Percentiles rank a stretch among this genome's conserved stretches.
These are phyloP conservation scores for Yamadazyma kanchanaburiensis DNA, from an alignment of 1,139 yeast genomes.

Conservation along the genomic window DNA sequence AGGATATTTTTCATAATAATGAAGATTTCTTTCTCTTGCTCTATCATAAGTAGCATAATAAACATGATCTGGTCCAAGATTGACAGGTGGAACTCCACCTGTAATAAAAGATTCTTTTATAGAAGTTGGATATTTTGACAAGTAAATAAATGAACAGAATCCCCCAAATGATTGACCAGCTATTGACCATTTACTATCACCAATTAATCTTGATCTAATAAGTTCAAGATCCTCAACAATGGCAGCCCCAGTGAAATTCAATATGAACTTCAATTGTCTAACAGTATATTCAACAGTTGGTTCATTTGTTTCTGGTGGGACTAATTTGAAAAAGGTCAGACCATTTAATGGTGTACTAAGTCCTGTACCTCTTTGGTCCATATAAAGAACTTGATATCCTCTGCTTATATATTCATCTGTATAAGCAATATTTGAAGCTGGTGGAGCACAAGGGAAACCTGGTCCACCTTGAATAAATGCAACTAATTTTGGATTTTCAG, in stretches of 20 bases:
- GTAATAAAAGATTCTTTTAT: constrained; percentile 43
- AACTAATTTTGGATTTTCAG: constrained; percentile 29
- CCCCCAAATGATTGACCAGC: constrained; percentile 62
- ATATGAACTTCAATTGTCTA: constrained; percentile 33
- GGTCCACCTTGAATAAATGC: constrained; percentile 60
- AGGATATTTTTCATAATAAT: constrained; percentile 48
- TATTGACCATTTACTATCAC: constrained; percentile 43
- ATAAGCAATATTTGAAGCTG: constrained; percentile 30
- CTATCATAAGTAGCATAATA: constrained; percentile 45
- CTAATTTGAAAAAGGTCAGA: constrained; percentile 19
- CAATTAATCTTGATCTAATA: constrained; percentile 36
- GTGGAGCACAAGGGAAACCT: constrained; percentile 46
- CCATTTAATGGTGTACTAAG: constrained; percentile 44
- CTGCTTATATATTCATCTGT: constrained; percentile 36
- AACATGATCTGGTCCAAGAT: constrained; percentile 40
- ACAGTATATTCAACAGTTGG: constrained; percentile 15
- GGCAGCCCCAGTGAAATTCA: constrained; percentile 49
- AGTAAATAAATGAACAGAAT: constrained; percentile 47
- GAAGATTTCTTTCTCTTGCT: constrained; percentile 45
- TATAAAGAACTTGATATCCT: constrained; percentile 45
- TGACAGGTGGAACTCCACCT: constrained; percentile 58
- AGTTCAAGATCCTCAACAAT: constrained; percentile 49
- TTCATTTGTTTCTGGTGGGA: constrained; percentile 15
- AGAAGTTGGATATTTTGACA: constrained; percentile 41
- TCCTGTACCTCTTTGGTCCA: constrained; percentile 63